These are phyloP conservation scores for Fusarium veterinarium DNA, from an alignment of 2,329 filamentous ascomycete species.

Conservation along the genomic window DNA sequence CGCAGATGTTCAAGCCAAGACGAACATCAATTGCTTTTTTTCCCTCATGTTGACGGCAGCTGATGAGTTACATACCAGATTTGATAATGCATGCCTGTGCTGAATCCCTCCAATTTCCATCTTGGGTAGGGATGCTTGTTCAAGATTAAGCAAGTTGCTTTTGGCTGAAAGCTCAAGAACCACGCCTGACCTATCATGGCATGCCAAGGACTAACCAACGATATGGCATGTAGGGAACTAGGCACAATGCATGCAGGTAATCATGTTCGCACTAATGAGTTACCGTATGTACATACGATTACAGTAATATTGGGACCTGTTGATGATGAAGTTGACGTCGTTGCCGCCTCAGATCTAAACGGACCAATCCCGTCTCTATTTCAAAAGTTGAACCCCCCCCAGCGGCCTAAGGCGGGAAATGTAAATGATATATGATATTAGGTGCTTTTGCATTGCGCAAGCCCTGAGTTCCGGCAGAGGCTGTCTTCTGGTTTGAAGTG, in stretches of 20 bases:
- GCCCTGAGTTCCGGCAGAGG: constrained; percentile 12
- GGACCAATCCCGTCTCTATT: constrained; percentile 11
- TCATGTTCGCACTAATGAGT: constrained; percentile 34
- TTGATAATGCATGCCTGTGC: not conserved
- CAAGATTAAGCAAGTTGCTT: constrained; percentile 16
- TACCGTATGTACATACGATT: not conserved
- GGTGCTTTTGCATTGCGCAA: constrained; percentile 16
- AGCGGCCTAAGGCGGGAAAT: not conserved
- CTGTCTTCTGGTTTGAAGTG: constrained; percentile 8
- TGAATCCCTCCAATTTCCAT: not conserved
- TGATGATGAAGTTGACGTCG: not conserved
- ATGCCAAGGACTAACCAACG: constrained; percentile 8
- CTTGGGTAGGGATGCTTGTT: constrained; percentile 2
- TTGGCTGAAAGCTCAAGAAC: constrained; percentile 13
- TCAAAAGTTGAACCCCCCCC: not conserved
- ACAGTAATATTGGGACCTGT: not conserved
- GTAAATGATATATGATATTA: constrained; percentile 13
- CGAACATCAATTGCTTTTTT: constrained; percentile 20
- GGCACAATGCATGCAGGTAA: constrained; percentile 29
- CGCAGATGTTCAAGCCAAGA: not conserved
- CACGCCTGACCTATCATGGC: constrained; percentile 19
- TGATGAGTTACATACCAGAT: constrained; percentile 24
- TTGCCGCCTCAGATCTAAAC: not conserved
- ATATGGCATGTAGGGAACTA: constrained; percentile 2
- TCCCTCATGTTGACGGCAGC: not conserved